Percentiles rank a stretch among this genome's conserved stretches.
phyloP scores from a whole-genome alignment of 2,329 filamentous ascomycete genomes.

The Aspergillus ibericus region DNA sequence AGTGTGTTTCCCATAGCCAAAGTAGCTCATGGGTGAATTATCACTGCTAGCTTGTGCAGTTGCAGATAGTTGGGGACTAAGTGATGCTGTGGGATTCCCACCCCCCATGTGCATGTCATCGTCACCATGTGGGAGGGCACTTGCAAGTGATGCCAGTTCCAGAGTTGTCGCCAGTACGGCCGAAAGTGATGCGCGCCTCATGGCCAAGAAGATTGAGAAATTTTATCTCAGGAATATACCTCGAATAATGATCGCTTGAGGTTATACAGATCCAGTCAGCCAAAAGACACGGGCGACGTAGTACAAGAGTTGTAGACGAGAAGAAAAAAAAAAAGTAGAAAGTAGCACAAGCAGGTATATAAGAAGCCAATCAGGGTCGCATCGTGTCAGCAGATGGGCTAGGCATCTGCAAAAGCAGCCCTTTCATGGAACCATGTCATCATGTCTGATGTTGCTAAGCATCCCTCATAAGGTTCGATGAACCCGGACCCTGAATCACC shows the following conservation, averaged over 20 bases:
- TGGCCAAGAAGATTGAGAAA: neutral
- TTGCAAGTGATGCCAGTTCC: constrained; percentile 31
- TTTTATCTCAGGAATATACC: no score
- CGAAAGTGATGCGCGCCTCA: neutral
- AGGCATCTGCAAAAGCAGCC: neutral
- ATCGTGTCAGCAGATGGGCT: no score
- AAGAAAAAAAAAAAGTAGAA: neutral
- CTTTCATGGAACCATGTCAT: neutral
- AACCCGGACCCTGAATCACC: neutral
- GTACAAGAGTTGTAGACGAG: neutral
- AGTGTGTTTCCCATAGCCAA: constrained; percentile 41
- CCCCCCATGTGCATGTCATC: constrained; percentile 35
- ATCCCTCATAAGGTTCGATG: neutral
- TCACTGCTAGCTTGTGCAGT: constrained; percentile 16
- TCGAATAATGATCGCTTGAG: neutral
- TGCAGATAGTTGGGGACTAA: no score
- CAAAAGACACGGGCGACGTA: neutral
- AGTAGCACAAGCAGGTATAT: neutral
- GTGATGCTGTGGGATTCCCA: no score
- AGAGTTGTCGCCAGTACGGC: constrained; percentile 31
- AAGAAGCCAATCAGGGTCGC: neutral
- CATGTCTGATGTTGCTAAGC: neutral
- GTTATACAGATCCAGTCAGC: neutral
- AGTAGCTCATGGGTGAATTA: constrained; percentile 45
- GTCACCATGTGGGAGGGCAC: constrained; percentile 36